Evolutionary conservation across 2,329 filamentous ascomycete species (phyloP).

Genomic region (Epichloe coenophiala): DNA sequence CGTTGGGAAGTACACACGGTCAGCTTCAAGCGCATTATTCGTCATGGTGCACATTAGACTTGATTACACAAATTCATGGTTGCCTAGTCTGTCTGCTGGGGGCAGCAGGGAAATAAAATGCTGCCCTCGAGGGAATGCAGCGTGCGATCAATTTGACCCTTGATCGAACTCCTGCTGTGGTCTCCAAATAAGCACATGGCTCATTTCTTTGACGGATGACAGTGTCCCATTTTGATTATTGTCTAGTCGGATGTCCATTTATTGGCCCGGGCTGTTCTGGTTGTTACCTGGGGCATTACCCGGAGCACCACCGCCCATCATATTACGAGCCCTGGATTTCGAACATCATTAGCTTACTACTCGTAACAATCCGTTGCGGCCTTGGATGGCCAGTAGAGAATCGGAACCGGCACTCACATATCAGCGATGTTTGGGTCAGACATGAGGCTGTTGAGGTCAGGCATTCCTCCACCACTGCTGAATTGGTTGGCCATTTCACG

Average conservation of each 20-base stretch:
- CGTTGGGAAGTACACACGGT: no score
- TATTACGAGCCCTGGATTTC: slow-evolving; percentile 26
- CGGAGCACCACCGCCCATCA: slow-evolving; percentile 28
- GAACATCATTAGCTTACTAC: neutral
- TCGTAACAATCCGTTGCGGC: neutral
- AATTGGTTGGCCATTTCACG: slow-evolving; percentile 79
- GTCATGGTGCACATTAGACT: no score
- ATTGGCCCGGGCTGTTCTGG: slow-evolving; percentile 3
- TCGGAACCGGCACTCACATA: slow-evolving; percentile 52
- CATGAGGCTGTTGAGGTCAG: slow-evolving; percentile 77
- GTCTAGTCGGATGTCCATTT: neutral
- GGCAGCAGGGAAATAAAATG: no score
- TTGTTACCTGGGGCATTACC: slow-evolving; percentile 14
- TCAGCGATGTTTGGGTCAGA: slow-evolving; percentile 83
- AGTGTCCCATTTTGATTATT: neutral
- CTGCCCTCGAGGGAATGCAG: no score
- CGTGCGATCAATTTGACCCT: no score
- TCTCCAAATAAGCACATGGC: no score
- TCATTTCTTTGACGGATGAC: no score
- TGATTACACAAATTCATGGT: no score
- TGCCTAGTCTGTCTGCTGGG: no score
- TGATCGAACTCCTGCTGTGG: no score
- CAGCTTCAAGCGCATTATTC: no score
- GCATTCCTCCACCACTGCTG: slow-evolving; percentile 69
- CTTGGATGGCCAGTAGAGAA: neutral